These are phyloP conservation scores for Beauveria australis DNA, from an alignment of 2,329 filamentous ascomycete species.

Conservation along the genomic window DNA sequence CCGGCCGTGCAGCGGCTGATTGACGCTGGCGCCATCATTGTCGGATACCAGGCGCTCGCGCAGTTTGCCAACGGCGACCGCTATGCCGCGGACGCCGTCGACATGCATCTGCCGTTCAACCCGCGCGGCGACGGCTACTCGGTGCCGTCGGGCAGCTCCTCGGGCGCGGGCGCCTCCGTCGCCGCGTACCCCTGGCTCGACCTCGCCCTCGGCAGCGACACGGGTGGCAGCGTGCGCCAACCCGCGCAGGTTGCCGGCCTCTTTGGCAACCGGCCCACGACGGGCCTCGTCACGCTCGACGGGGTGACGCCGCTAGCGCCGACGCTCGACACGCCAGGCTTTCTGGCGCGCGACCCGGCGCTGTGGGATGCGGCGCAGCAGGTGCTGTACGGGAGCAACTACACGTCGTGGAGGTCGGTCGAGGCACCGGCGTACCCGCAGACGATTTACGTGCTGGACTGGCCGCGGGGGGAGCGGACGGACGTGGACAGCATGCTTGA, in stretches of 20 bases:
- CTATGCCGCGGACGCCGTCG: slow-evolving; percentile 35
- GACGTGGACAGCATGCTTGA: not conserved
- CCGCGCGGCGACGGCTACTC: slow-evolving; percentile 20
- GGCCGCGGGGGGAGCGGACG: not conserved
- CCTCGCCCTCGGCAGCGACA: slow-evolving; percentile 16
- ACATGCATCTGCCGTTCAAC: slow-evolving; percentile 17
- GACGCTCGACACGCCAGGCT: slow-evolving; percentile 13
- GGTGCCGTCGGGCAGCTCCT: slow-evolving; percentile 14
- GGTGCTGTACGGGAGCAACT: slow-evolving; percentile 4
- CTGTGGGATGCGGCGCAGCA: slow-evolving; percentile 7
- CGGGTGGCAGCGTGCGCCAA: slow-evolving; percentile 15
- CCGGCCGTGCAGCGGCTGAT: slow-evolving; percentile 45
- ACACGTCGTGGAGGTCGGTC: not conserved
- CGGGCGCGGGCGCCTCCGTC: slow-evolving; percentile 16
- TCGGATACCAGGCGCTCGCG: slow-evolving; percentile 34
- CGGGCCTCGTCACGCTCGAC: slow-evolving; percentile 9
- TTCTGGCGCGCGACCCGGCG: slow-evolving; percentile 11
- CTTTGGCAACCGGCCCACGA: slow-evolving; percentile 14
- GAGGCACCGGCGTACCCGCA: not conserved
- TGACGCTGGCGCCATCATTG: slow-evolving; percentile 43
- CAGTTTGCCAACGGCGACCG: slow-evolving; percentile 31
- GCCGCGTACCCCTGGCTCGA: slow-evolving; percentile 19
- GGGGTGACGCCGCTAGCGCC: slow-evolving; percentile 11
- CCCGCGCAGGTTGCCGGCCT: slow-evolving; percentile 12
- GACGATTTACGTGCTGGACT: not conserved